Evolutionary conservation across 805 yeast genomes (phyloP).

Genomic region (Spathaspora hagerdaliae): DNA sequence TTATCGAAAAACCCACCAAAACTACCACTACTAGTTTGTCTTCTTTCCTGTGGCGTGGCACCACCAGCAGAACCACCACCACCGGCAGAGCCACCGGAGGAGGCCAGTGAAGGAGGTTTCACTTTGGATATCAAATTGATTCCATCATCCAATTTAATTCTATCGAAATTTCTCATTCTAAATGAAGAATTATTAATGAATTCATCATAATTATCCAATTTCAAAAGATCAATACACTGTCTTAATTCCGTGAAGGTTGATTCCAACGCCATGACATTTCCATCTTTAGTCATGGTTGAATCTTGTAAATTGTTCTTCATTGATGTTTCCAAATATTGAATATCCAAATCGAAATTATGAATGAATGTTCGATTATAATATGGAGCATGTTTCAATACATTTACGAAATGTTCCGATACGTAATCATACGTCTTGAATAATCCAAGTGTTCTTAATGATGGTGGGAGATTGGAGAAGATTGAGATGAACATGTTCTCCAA

Average conservation of each 20-base stretch:
- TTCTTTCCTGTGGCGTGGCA: not conserved
- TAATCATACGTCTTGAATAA: slow-evolving; percentile 84
- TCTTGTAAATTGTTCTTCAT: slow-evolving; percentile 26
- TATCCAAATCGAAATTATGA: slow-evolving; percentile 73
- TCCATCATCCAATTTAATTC: slow-evolving; percentile 74
- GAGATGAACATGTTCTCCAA: slow-evolving; percentile 82
- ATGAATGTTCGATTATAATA: slow-evolving; percentile 58
- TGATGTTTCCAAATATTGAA: slow-evolving; percentile 61
- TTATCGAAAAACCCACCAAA: not conserved
- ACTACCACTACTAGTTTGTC: slow-evolving; percentile 3
- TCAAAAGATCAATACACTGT: slow-evolving; percentile 72
- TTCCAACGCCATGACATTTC: slow-evolving; percentile 51
- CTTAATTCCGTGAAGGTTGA: slow-evolving; percentile 75
- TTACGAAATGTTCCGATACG: slow-evolving; percentile 66
- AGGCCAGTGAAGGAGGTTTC: too few relatives aligned
- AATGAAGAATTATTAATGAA: slow-evolving; percentile 48
- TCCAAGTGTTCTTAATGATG: slow-evolving; percentile 71
- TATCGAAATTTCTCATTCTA: slow-evolving; percentile 56
- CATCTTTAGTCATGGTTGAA: slow-evolving; percentile 14
- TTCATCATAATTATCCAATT: slow-evolving; percentile 59
- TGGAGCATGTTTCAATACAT: slow-evolving; percentile 52
- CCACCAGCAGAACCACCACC: not conserved
- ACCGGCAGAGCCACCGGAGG: slow-evolving; percentile 13
- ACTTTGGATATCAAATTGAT: slow-evolving; percentile 54
- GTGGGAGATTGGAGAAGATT: slow-evolving; percentile 78